phyloP scores from a whole-genome alignment of 177 flowering plant genomes.

The Tripterygium wilfordii region DNA sequence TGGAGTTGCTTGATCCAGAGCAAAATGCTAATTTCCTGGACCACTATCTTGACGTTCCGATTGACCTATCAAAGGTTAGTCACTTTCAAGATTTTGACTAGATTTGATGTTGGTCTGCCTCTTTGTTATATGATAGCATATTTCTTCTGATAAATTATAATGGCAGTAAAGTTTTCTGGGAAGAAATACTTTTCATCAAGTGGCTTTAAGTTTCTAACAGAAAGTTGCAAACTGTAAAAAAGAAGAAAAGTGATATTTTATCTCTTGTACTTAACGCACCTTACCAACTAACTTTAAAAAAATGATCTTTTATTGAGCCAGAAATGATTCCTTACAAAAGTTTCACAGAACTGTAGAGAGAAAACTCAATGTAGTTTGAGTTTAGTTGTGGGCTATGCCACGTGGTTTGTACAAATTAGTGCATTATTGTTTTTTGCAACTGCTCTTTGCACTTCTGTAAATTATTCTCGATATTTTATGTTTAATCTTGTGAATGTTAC shows the following conservation, averaged over 20 bases:
- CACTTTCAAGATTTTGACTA: not conserved
- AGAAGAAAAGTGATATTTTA: too few relatives aligned
- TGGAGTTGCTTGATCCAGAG: slow-evolving; percentile 99
- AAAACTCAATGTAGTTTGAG: too few relatives aligned
- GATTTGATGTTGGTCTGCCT: not conserved
- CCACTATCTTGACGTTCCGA: slow-evolving; percentile 97
- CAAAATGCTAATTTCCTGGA: slow-evolving; percentile 96
- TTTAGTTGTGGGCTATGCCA: not conserved
- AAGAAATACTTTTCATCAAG: too few relatives aligned
- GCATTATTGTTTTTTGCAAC: not conserved
- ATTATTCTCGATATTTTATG: not conserved
- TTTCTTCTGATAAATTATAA: not conserved
- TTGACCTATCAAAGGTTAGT: slow-evolving; percentile 90
- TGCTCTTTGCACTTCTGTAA: not conserved
- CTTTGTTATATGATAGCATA: not conserved
- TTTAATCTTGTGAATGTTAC: not conserved
- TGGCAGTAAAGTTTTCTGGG: too few relatives aligned
- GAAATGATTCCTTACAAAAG: too few relatives aligned
- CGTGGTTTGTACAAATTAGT: too few relatives aligned
- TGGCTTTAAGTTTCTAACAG: too few relatives aligned
- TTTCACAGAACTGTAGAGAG: too few relatives aligned
- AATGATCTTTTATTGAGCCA: too few relatives aligned
- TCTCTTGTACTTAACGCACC: too few relatives aligned
- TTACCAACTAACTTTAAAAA: too few relatives aligned
- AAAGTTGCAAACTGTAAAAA: too few relatives aligned